A percentile compares a stretch with the other conserved stretches of the same genome.
Conservation (phyloP, 352 stramenopile genomes). For the Blastocystis sp. region DNA sequence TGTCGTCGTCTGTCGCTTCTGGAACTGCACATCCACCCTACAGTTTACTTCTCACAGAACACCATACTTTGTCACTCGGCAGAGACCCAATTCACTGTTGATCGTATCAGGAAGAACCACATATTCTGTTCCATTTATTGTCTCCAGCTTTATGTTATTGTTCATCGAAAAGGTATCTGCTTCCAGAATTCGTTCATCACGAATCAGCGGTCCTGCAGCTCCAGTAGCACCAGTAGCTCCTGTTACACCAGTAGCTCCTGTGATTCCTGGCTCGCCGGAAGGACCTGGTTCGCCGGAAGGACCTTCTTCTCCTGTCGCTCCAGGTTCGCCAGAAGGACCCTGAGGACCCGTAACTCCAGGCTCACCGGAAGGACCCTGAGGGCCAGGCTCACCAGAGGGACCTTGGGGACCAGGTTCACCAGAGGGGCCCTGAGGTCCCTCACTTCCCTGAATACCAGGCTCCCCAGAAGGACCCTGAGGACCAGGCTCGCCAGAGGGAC, state of each 20-base stretch:
- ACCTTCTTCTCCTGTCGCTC: neutral
- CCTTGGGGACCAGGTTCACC: neutral
- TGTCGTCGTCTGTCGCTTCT: neutral
- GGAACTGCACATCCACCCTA: constrained; percentile 5
- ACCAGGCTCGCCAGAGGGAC: neutral
- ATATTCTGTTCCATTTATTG: neutral
- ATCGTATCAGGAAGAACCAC: neutral
- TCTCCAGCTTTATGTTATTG: constrained; percentile 2
- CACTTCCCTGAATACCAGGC: neutral
- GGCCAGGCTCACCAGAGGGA: neutral
- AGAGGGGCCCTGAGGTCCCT: neutral
- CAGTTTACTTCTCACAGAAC: neutral
- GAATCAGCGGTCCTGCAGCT: neutral
- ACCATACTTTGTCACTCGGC: neutral
- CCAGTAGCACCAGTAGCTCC: constrained; percentile 28
- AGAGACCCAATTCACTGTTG: neutral
- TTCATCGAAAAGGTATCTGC: constrained; percentile 11
- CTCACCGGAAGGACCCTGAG: neutral
- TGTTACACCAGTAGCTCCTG: neutral
- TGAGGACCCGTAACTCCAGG: neutral
- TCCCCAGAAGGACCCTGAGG: neutral
- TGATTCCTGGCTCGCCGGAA: neutral
- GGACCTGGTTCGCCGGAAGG: neutral
- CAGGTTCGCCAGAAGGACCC: neutral
- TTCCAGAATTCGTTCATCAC: constrained; percentile 1